Base-by-base conservation (phyloP, 148 eudicot genomes). In the Nyssa sinensis region DNA sequence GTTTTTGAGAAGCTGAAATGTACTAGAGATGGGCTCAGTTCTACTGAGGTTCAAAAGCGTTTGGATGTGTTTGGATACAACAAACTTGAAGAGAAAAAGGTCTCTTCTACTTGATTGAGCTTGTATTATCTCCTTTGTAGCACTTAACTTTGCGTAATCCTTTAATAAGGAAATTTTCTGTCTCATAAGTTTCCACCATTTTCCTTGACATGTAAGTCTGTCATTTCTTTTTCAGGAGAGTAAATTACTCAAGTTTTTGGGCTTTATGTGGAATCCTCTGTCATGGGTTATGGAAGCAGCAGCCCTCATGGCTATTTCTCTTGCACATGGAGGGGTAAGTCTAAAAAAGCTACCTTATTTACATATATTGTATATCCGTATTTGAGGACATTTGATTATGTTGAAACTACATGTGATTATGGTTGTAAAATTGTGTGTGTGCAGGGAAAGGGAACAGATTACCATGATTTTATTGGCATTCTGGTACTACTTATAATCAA, bases 261-360 rank as follows among this genome's bases (percentile, higher is more conserved):
- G 86, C 28, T 83, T 83, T 62, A 83, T 83, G 86, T 83, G 86
- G 96, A n/a, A n/a, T n/a, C n/a, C n/a, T n/a, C n/a, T n/a, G n/a
- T n/a, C n/a, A n/a, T n/a, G n/a, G n/a, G n/a, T 91, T 53, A 91
- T 91, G 96, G 96, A 91, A 53, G 84, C 88, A 62, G 97, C 87
- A 61, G 84, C 84, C 39, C 27, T 84, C n/a, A 84, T 84, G 87
- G 83, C 87, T 70, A 84, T 84, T 31, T 51, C 71, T 17, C 62
- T 81, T 30, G 84, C 87, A 62, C 83, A 74, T 47, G 82, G 84
- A 72, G 78, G 83, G 35, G 86, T 83, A 64, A 79, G 70, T 74
- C 32, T 21, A 28, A 6, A 35, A 6, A 23, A n/a, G 25, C 21
- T 31, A 3, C 16, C 21, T 4, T 33, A 74, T 9, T 32, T 4